Conservation (phyloP, 73 alveolate species). For the Tetrahymena malaccensis region DNA sequence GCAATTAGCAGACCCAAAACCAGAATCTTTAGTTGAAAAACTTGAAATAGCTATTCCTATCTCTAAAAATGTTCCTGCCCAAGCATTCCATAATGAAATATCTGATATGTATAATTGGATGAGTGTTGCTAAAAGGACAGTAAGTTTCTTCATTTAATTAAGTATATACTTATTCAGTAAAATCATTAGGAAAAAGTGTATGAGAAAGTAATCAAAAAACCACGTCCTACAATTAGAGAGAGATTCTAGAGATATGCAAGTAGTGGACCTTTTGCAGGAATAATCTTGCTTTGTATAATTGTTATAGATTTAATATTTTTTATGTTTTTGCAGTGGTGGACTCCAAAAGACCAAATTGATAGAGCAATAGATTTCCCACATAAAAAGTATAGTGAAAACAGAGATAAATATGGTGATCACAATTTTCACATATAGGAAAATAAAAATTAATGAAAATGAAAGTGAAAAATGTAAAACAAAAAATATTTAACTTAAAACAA, state of each 20-base stretch:
- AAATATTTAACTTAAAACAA: too few relatives aligned
- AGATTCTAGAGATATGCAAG: conserved; percentile 63
- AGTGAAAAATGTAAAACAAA: neutral
- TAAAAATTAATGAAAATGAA: neutral
- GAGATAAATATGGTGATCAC: conserved; percentile 47
- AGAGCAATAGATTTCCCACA: conserved; percentile 42
- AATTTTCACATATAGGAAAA: conserved; percentile 8
- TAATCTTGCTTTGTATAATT: neutral
- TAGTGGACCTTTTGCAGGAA: conserved; percentile 58
- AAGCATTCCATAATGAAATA: conserved; percentile 63
- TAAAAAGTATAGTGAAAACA: conserved; percentile 18
- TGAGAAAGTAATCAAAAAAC: conserved; percentile 56
- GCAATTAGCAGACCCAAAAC: conserved; percentile 62
- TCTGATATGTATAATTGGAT: conserved; percentile 90
- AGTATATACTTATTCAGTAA: neutral
- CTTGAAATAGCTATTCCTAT: conserved; percentile 37
- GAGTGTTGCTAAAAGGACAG: conserved; percentile 86
- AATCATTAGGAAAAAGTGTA: conserved; percentile 65
- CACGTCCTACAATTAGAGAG: conserved; percentile 48
- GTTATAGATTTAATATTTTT: conserved; percentile 31
- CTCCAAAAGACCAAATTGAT: conserved; percentile 31
- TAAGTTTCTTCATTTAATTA: neutral
- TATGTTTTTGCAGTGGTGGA: conserved; percentile 7
- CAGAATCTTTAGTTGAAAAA: conserved; percentile 18
- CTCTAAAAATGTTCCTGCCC: conserved; percentile 23